Evolutionary conservation across 2,329 filamentous ascomycete species (phyloP), one percentile per base, ranked within the genome.

Genomic region (Colletotrichum simmondsii): DNA sequence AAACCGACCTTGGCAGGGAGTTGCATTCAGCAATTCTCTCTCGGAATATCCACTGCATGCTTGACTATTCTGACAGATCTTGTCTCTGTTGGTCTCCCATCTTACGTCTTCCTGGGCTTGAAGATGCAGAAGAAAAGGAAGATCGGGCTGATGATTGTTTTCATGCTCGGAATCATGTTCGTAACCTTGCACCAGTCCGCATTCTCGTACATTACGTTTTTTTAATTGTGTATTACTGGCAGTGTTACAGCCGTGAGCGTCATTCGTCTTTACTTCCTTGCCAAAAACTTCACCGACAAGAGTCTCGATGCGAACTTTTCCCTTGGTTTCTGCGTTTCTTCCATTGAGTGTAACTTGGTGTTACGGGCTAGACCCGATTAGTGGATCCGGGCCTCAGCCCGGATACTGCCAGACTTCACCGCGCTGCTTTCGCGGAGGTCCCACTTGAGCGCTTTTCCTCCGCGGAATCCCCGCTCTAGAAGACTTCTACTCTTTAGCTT

Each of bases 61-160:
- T 75, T 85, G 12, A 84, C 81, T 14, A 84, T 86, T 37, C 49
- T 84, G 6, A 84, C 82, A 8, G 85, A 85, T 42, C 72, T 85
- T 0, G 74, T 85, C 49, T 79, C 84, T 6, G 76, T 85, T 32
- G 79, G 74, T 1, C 75, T 83, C 7, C 82, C 82, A 2, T 76
- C 82, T 52, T 78, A 76, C 74, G 79, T 82, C 52, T 82, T 83
- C 53, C 62, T 80, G 30, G 77, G 76, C 26, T 73, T 83, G n/a
- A 79, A 79, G 65, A 81, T 83, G 74, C 76, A 77, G 4, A 75
- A 53, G 30, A 77, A 76, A 26, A 75, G 77, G 7, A 83, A 82
- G 74, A 74, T 81, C 30, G 80, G 79, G 52, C 62, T 83, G 5
- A 78, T 82, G 56, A 70, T 78, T n/a, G 76, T 82, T 30, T 83